A percentile compares a stretch with the other conserved stretches of the same genome.
phyloP scores from a whole-genome alignment of 768 basidiomycete genomes.

The Collybia nuda region DNA sequence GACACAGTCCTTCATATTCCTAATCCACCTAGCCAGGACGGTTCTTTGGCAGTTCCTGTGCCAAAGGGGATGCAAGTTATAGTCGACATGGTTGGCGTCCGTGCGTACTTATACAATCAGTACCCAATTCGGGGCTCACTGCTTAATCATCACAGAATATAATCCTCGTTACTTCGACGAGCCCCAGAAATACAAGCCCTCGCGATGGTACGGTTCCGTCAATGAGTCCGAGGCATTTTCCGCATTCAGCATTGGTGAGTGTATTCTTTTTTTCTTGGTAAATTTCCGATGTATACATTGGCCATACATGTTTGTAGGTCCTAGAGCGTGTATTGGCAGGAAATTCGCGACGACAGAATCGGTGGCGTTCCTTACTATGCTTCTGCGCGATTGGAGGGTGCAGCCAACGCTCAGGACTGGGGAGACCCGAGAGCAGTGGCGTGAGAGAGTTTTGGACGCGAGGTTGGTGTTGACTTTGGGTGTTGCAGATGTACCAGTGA shows the following conservation, averaged over 20 bases:
- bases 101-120: conserved; percentile 28
- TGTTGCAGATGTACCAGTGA: conserved; percentile 29
- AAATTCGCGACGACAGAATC: conserved; percentile 55
- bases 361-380: conserved; percentile 49
- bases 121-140: neutral
- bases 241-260: conserved; percentile 42
- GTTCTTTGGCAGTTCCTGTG: conserved; percentile 32
- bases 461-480: conserved; percentile 35
- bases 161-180: conserved; percentile 50
- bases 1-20: conserved; percentile 42
- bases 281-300: too few species aligned
- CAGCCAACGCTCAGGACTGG: conserved; percentile 39
- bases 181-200: conserved; percentile 47
- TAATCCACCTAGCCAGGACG: conserved; percentile 39
- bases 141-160: conserved; percentile 32
- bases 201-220: conserved; percentile 45
- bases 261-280: neutral
- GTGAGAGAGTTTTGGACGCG: conserved; percentile 33
- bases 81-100: conserved; percentile 49
- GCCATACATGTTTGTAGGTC: conserved; percentile 20
- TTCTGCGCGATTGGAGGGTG: conserved; percentile 53
- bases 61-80: conserved; percentile 40
- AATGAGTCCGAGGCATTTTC: conserved; percentile 43
- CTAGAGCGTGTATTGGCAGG: conserved; percentile 53
- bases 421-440: conserved; percentile 40